A percentile compares a stretch with the other conserved stretches of the same genome.
Evolutionary conservation across 116 monocot species (phyloP).

Genomic region (Dioscorea cayenensis): DNA sequence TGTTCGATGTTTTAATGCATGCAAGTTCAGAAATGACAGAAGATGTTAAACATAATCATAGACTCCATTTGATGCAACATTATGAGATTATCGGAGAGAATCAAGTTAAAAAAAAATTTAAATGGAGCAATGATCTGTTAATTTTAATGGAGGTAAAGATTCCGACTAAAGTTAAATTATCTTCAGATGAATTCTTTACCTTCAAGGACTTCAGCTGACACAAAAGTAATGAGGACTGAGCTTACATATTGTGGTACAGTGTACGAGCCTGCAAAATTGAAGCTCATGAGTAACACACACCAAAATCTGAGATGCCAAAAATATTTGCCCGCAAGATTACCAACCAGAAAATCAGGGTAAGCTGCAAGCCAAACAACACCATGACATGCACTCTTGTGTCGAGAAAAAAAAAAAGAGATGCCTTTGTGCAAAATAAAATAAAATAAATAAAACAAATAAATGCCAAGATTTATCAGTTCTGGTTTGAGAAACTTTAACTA

Average conservation of each 20-base stretch:
- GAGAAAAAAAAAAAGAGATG: too few species aligned
- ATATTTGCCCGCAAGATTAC: constrained; percentile 81
- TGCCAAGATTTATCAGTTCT: background rate
- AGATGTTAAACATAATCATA: too few species aligned
- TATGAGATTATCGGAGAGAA: too few species aligned
- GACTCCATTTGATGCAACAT: too few species aligned
- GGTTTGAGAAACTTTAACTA: background rate
- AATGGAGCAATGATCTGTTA: background rate
- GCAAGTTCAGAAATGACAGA: too few species aligned
- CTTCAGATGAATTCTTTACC: constrained; percentile 27
- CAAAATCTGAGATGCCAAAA: constrained; percentile 65
- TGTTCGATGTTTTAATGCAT: background rate
- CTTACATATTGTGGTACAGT: constrained; percentile 63
- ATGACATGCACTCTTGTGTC: background rate
- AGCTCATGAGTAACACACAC: constrained; percentile 55
- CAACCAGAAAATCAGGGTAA: background rate
- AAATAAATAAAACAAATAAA: background rate
- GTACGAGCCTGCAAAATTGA: constrained; percentile 53
- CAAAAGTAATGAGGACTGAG: constrained; percentile 81
- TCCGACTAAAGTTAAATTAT: background rate
- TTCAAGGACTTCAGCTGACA: constrained; percentile 96
- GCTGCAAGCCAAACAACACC: background rate
- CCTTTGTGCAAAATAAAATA: background rate
- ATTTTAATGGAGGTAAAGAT: background rate
- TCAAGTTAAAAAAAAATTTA: background rate